phyloP scores from a whole-genome alignment of 108 stramenopile species.

The Licmophora abbreviata region DNA sequence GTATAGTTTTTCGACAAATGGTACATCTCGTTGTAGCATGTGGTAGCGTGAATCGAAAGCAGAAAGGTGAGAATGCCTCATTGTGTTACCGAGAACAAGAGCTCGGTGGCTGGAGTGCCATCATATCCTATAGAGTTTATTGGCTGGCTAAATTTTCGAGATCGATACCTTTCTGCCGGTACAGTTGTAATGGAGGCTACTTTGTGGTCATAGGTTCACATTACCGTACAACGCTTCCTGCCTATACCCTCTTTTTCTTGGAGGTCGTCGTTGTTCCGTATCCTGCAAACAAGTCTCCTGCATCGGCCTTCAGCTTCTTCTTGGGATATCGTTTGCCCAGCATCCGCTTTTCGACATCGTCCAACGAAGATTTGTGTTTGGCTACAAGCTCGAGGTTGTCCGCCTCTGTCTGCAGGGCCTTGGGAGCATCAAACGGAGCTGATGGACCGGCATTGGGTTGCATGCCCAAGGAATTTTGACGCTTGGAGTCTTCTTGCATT shows the following conservation, averaged over 20 bases:
- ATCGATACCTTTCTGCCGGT: no score
- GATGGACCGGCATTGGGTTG: constrained; percentile 23
- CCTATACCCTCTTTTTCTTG: constrained; percentile 6
- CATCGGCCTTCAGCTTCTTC: constrained; percentile 16
- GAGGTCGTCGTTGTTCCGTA: not conserved
- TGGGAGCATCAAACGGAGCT: constrained; percentile 61
- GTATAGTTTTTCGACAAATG: no score
- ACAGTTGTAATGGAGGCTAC: no score
- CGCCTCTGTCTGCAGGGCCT: constrained; percentile 52
- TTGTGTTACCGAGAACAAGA: no score
- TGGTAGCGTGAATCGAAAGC: no score
- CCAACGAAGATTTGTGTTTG: constrained; percentile 48
- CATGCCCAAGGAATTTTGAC: constrained; percentile 42
- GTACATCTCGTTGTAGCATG: no score
- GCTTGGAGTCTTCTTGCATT: constrained; percentile 34
- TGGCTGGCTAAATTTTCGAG: no score
- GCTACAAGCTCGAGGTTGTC: constrained; percentile 81
- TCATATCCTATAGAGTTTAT: no score
- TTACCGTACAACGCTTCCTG: no score
- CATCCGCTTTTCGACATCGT: constrained; percentile 66
- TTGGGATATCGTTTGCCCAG: constrained; percentile 68
- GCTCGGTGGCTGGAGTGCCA: no score
- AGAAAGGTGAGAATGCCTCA: no score
- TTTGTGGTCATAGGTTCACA: no score
- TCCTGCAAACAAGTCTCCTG: constrained; percentile 5